Conservation (phyloP, 108 stramenopile species). For the Cyclotella sp. region DNA sequence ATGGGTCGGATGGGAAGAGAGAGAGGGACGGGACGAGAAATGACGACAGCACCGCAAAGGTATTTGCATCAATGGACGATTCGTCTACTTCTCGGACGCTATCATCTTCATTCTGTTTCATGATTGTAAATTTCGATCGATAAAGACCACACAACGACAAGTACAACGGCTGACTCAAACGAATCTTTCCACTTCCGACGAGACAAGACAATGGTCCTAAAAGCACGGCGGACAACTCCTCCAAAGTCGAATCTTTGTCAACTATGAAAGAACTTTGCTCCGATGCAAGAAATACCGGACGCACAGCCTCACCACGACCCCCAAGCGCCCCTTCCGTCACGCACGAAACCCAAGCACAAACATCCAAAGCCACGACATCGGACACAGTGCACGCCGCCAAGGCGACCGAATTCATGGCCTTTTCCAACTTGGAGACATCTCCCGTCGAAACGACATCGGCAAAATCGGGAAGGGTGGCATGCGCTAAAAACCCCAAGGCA, state of each 20-base stretch:
- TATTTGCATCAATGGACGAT: slow-evolving; percentile 39
- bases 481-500: slow-evolving; percentile 37
- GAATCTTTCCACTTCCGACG: slow-evolving; percentile 62
- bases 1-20: slow-evolving; percentile 72
- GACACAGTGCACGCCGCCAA: slow-evolving; percentile 44
- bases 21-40: slow-evolving; percentile 76
- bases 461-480: slow-evolving; percentile 30
- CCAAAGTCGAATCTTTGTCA: slow-evolving; percentile 21
- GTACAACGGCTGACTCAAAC: slow-evolving; percentile 59
- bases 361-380: slow-evolving; percentile 37
- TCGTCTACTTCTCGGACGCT: slow-evolving; percentile 21
- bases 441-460: slow-evolving; percentile 1
- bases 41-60: slow-evolving; percentile 48
- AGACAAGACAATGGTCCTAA: slow-evolving; percentile 35
- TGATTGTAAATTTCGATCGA: slow-evolving; percentile 5
- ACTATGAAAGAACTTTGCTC: neutral
- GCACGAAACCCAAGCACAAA: slow-evolving; percentile 36
- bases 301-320: neutral
- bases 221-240: slow-evolving; percentile 36
- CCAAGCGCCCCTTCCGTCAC: slow-evolving; percentile 10
- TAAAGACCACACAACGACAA: slow-evolving; percentile 67
- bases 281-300: neutral
- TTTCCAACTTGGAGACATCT: slow-evolving; percentile 17
- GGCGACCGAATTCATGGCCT: slow-evolving; percentile 27
- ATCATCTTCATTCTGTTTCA: neutral